phyloP scores from a whole-genome alignment of 352 stramenopile species.

The Globisporangium iwayamae region DNA sequence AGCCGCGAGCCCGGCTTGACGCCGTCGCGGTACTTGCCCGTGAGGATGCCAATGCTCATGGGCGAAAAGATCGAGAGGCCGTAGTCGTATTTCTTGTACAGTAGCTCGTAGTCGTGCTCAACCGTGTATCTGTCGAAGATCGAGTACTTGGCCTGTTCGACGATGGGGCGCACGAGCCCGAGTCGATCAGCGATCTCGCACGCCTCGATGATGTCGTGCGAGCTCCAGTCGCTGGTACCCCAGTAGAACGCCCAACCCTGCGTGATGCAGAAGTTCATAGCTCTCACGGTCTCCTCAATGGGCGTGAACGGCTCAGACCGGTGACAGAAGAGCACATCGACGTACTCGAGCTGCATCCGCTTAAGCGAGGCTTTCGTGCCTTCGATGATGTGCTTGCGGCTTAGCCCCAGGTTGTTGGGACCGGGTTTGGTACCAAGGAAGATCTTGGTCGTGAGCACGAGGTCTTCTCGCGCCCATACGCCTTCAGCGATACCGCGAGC shows the following conservation, averaged over 20 bases:
- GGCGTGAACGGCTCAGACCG: slow-evolving; percentile 26
- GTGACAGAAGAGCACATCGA: slow-evolving; percentile 51
- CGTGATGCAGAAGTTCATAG: slow-evolving; percentile 41
- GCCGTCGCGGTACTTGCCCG: slow-evolving; percentile 48
- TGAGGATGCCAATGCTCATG: slow-evolving; percentile 42
- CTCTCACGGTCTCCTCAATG: slow-evolving; percentile 40
- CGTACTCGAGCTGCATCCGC: slow-evolving; percentile 37
- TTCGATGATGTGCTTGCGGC: slow-evolving; percentile 34
- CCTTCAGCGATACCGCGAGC: slow-evolving; percentile 19
- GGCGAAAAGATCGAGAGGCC: slow-evolving; percentile 51
- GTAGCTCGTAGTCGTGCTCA: slow-evolving; percentile 42
- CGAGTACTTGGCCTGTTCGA: slow-evolving; percentile 60
- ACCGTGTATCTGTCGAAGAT: slow-evolving; percentile 50
- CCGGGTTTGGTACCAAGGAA: slow-evolving; percentile 28
- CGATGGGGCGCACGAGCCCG: slow-evolving; percentile 21
- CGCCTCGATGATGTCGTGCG: slow-evolving; percentile 48
- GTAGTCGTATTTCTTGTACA: slow-evolving; percentile 56
- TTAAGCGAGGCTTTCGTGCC: slow-evolving; percentile 23
- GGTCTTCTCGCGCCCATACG: slow-evolving; percentile 32
- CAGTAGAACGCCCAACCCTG: slow-evolving; percentile 37
- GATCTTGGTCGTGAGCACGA: slow-evolving; percentile 66
- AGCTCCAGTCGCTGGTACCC: slow-evolving; percentile 52
- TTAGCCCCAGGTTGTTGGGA: slow-evolving; percentile 27
- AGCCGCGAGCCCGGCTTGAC: slow-evolving; percentile 28
- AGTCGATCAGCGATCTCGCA: slow-evolving; percentile 32